Base-by-base conservation (phyloP, 331 rosid genomes). In the Acacia pycnantha region DNA sequence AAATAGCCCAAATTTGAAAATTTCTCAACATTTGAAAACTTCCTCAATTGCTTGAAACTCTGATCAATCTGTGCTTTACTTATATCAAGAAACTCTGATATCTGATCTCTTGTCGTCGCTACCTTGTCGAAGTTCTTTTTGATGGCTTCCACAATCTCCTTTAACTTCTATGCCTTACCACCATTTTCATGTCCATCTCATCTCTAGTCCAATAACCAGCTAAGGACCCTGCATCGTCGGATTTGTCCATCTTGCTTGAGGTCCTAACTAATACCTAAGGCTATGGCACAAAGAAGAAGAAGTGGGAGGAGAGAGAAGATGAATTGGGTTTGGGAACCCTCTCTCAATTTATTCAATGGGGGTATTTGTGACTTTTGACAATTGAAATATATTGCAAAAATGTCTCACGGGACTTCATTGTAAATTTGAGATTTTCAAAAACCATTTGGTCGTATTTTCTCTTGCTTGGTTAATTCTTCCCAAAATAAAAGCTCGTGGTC, bases 141-240 rank as follows among this genome's bases (percentile, higher is more conserved):
- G 41, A 96, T n/a, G 0, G 98, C 92, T 9, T 92, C 94, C 59
- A 92, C 59, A 92, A 96, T 96, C 88, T 96, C 98, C 90, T 92
- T 91, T 92, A 86, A 79, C 93, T 88, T 79, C 70, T 90, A 65
- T 96, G 97, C 78, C 99, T 88, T 72, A 93, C 97, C 74, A 96
- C 97, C 95, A 93, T 88, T 31, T 31, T 31, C 4, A 31, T 29
- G 31, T 79, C 93, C 41, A 93, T 89, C 61, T 92, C 81, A 78
- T 91, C 93, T 18, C 89, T 77, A 14, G 74, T 80, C 81, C 70
- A 40, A 62, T 76, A 86, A 48, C 91, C 85, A 58, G 81, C 84
- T 8, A 90, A 87, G 11, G 96, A 88, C 13, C 85, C 88, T 0
- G 24, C 83, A 6, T 88, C 90, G 29, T 86, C 89, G 13, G 43